Evolutionary conservation across 78 protist genomes (phyloP).

Genomic region (Creolimax fragrantissima): DNA sequence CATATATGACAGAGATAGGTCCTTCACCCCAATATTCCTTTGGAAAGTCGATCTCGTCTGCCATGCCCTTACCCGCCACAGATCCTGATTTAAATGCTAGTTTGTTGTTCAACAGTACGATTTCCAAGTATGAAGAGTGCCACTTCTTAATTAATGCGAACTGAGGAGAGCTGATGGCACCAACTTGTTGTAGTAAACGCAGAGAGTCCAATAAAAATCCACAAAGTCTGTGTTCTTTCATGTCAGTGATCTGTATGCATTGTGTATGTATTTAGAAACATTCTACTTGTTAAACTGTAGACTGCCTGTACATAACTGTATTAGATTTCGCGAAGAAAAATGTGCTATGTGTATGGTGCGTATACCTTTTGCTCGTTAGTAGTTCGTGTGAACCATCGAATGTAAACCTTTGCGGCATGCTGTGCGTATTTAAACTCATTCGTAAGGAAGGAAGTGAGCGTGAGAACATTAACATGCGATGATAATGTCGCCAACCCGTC

Average conservation of each 20-base stretch:
- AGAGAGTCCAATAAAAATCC: not conserved
- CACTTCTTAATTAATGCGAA: not conserved
- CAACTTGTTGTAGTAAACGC: not conserved
- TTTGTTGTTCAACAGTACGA: not conserved
- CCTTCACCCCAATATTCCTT: not conserved
- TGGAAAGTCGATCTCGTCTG: not conserved
- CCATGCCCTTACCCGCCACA: not conserved
- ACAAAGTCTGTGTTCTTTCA: not conserved
- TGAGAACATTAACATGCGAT: not conserved
- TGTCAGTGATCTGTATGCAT: not conserved
- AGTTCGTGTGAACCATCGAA: not conserved
- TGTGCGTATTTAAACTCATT: not conserved
- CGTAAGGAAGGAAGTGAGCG: not conserved
- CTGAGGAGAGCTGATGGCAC: not conserved
- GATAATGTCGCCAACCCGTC: not conserved
- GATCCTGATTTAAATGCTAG: not conserved
- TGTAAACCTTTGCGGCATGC: not conserved
- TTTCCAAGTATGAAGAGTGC: not conserved
- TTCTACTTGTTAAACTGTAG: not conserved
- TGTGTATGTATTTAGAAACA: not conserved
- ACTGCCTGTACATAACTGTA: not conserved
- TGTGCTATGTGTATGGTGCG: no score
- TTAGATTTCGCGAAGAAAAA: no score
- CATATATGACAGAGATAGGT: not conserved
- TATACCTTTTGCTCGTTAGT: not conserved